Evolutionary conservation across 441 rosid genomes (phyloP), one percentile per base, ranked within the genome.

Genomic region (Jatropha multifida): DNA sequence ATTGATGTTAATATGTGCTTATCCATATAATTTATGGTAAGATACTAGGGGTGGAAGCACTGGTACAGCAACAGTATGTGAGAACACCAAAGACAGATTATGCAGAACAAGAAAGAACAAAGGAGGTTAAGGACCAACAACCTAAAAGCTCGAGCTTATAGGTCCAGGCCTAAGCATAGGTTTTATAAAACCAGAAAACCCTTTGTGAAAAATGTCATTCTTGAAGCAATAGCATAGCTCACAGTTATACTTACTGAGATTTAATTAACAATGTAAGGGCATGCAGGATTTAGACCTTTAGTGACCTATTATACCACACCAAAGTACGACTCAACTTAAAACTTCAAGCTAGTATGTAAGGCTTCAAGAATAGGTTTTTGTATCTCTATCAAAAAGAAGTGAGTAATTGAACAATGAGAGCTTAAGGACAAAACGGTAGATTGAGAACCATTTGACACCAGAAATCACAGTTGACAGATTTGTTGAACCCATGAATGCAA

Each of bases 1-100:
- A 42, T 60, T 54, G 2, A 17, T 65, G 15, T 23, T 59, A 69
- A 20, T 73, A 51, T 60, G 62, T 41, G 76, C 63, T 69, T 74
- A 20, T 66, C 60, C 52, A 70, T 65, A 60, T 81, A 41, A 32
- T 32, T 74, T 60, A 44, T 23, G 59, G 56, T 44, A 17, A 11
- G 58, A 72, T 4, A 7, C 27, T 27, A 32, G 10, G 5, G 40
- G 11, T n/a, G 42, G 4, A 26, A 38, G 32, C 51, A 40, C 20
- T 32, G 49, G 61, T 17, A 27, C 7, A 5, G 26, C 40, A 15
- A 17, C 32, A 12, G 63, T 4, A 42, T 65, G 77, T 56, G 14
- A 65, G 41, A 17, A 32, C 32, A 32, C 5, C 62, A 4, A 32
- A 42, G 32, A 14, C 10, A 69, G 48, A 7, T 59, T 68, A 48